Conservation (phyloP, 805 yeast genomes). For the Debaryomyces prosopidis region DNA sequence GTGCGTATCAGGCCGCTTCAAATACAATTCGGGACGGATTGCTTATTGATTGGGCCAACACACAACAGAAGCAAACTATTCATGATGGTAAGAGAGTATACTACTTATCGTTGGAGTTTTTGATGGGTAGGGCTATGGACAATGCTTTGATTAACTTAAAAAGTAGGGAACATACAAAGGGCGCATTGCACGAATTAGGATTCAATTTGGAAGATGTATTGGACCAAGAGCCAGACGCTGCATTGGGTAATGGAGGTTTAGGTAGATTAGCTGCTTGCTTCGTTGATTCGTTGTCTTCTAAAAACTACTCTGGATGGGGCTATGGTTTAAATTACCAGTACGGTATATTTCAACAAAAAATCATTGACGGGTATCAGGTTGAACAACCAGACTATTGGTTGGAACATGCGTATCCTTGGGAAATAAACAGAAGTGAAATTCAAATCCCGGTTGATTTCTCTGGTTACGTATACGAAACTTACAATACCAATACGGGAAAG, state of each 20-base stretch:
- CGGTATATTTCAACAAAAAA: slow-evolving; percentile 89
- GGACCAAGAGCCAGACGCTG: slow-evolving; percentile 90
- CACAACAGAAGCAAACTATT: slow-evolving; percentile 85
- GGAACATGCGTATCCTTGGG: slow-evolving; percentile 90
- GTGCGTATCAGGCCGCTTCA: slow-evolving; percentile 90
- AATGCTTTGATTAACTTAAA: slow-evolving; percentile 85
- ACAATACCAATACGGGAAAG: slow-evolving; percentile 54
- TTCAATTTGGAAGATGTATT: slow-evolving; percentile 84
- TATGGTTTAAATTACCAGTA: slow-evolving; percentile 91
- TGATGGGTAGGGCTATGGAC: slow-evolving; percentile 95
- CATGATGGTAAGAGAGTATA: slow-evolving; percentile 84
- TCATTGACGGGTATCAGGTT: slow-evolving; percentile 89
- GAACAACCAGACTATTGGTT: slow-evolving; percentile 96
- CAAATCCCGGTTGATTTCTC: slow-evolving; percentile 89
- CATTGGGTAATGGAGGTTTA: slow-evolving; percentile 91
- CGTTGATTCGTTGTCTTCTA: slow-evolving; percentile 82
- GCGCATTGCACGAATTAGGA: slow-evolving; percentile 64
- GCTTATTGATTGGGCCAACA: slow-evolving; percentile 86
- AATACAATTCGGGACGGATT: slow-evolving; percentile 75
- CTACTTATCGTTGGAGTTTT: slow-evolving; percentile 81
- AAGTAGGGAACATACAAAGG: slow-evolving; percentile 56
- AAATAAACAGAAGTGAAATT: slow-evolving; percentile 80
- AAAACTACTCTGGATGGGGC: slow-evolving; percentile 94
- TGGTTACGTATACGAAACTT: slow-evolving; percentile 68
- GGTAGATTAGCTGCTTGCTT: slow-evolving; percentile 96